phyloP scores from a whole-genome alignment of 2,329 filamentous ascomycete species.

The Colletotrichum musae region DNA sequence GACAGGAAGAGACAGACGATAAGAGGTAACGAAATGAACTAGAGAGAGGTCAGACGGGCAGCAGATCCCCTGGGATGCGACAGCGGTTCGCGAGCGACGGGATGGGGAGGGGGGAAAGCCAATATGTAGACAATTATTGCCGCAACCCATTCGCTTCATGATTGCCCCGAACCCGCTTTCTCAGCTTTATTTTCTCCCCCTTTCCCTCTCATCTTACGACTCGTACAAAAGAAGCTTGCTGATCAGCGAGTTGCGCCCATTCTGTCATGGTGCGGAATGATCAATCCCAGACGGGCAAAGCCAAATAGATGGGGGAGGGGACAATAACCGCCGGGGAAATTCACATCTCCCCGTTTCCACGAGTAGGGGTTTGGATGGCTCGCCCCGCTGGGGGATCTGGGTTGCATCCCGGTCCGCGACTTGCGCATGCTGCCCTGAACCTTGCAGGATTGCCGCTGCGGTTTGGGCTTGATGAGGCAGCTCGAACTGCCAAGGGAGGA shows the following conservation, averaged over 20 bases:
- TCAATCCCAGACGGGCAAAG: constrained; percentile 15
- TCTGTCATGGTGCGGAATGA: constrained; percentile 3
- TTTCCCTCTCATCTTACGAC: neutral
- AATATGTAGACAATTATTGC: constrained; percentile 24
- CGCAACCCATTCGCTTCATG: constrained; percentile 13
- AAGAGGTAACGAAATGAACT: neutral
- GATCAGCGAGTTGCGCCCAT: constrained; percentile 4
- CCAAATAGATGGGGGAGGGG: neutral
- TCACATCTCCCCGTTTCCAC: constrained; percentile 27
- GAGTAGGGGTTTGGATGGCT: constrained; percentile 18
- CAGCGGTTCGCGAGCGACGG: neutral
- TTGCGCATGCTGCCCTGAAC: neutral
- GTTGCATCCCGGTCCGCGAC: constrained; percentile 16
- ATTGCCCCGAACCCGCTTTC: constrained; percentile 22
- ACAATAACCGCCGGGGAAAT: constrained; percentile 26
- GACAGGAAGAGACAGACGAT: constrained; percentile 14
- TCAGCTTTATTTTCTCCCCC: neutral
- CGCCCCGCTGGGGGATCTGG: constrained; percentile 16
- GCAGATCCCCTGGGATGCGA: neutral
- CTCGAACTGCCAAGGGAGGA: constrained; percentile 20
- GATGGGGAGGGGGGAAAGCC: neutral
- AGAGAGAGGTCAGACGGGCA: neutral
- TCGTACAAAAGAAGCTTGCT: neutral
- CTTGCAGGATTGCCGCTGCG: constrained; percentile 3
- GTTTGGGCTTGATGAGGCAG: constrained; percentile 35